phyloP scores from a whole-genome alignment of 148 eudicot species.

The Oxyria digyna region DNA sequence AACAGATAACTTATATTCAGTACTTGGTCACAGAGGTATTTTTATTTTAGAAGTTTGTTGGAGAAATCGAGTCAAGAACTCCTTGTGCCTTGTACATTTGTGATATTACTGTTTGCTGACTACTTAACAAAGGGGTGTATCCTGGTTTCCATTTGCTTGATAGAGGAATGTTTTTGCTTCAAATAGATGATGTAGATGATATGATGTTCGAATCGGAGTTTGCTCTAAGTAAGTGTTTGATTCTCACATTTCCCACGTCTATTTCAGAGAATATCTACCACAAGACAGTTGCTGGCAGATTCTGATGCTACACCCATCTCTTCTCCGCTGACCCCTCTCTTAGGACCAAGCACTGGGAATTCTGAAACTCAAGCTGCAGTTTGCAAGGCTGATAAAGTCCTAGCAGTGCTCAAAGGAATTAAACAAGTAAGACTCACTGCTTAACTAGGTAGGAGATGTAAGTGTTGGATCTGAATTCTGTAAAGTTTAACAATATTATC shows the following conservation, averaged over 20 bases:
- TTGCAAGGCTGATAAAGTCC: conserved; percentile 63
- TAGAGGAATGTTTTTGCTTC: not conserved
- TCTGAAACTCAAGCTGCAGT: conserved; percentile 45
- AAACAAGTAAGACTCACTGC: conserved; percentile 41
- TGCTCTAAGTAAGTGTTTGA: not conserved
- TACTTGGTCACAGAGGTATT: not conserved
- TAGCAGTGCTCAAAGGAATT: conserved; percentile 69
- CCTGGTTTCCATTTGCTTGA: too few species aligned
- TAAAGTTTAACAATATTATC: not conserved
- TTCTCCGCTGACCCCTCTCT: conserved; percentile 65
- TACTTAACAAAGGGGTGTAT: not conserved
- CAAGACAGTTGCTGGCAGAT: conserved; percentile 52
- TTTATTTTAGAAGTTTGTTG: not conserved
- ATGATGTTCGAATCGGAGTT: not conserved
- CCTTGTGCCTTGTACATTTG: not conserved
- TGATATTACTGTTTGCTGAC: not conserved
- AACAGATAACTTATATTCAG: too few species aligned
- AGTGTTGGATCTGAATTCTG: not conserved
- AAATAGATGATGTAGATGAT: not conserved
- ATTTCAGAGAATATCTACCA: conserved; percentile 48
- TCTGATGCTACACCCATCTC: conserved; percentile 58
- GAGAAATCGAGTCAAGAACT: not conserved
- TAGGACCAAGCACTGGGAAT: conserved; percentile 38
- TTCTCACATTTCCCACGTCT: not conserved
- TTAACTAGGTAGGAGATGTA: not conserved